A percentile compares a stretch with the other conserved stretches of the same genome.
phyloP scores from a whole-genome alignment of 2,329 filamentous ascomycete species.

The Cladosporium sphaerospermum region DNA sequence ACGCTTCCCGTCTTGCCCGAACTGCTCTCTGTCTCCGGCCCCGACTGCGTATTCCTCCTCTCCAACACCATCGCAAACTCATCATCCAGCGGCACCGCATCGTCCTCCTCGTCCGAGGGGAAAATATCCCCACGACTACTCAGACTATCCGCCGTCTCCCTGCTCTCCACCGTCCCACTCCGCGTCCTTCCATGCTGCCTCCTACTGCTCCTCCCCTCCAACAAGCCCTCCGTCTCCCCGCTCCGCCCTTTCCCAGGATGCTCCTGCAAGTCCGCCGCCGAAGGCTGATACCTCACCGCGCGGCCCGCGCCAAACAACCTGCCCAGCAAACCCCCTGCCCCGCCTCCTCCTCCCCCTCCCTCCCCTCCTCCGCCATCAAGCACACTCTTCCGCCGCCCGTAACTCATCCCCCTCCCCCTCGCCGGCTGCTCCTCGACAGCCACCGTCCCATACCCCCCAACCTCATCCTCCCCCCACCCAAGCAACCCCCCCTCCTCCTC shows the following conservation, averaged over 20 bases:
- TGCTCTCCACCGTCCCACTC: slow-evolving; percentile 73
- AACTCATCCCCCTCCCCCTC: slow-evolving; percentile 80
- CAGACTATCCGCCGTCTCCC: slow-evolving; percentile 76
- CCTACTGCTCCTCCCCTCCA: slow-evolving; percentile 54
- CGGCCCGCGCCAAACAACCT: slow-evolving; percentile 70
- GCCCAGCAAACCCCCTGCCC: slow-evolving; percentile 74
- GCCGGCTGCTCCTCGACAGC: slow-evolving; percentile 41
- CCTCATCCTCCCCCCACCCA: slow-evolving; percentile 76
- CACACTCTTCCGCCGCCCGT: slow-evolving; percentile 52
- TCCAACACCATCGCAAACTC: slow-evolving; percentile 83
- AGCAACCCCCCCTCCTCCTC: slow-evolving; percentile 58
- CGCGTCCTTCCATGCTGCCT: slow-evolving; percentile 50
- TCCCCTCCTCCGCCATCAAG: slow-evolving; percentile 54
- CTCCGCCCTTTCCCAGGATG: slow-evolving; percentile 55
- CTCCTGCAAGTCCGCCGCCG: slow-evolving; percentile 82
- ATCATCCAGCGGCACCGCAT: slow-evolving; percentile 86
- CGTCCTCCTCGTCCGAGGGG: slow-evolving; percentile 77
- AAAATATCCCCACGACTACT: slow-evolving; percentile 87
- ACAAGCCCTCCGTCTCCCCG: slow-evolving; percentile 63
- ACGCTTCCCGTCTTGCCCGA: slow-evolving; percentile 51
- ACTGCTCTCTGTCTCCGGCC: slow-evolving; percentile 60
- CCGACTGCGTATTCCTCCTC: slow-evolving; percentile 47
- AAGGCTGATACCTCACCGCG: slow-evolving; percentile 80
- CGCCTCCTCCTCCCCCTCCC: slow-evolving; percentile 26
- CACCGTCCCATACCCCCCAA: slow-evolving; percentile 52